phyloP scores from a whole-genome alignment of 2,329 filamentous ascomycete genomes.

The Dactylellina parvicollis region DNA sequence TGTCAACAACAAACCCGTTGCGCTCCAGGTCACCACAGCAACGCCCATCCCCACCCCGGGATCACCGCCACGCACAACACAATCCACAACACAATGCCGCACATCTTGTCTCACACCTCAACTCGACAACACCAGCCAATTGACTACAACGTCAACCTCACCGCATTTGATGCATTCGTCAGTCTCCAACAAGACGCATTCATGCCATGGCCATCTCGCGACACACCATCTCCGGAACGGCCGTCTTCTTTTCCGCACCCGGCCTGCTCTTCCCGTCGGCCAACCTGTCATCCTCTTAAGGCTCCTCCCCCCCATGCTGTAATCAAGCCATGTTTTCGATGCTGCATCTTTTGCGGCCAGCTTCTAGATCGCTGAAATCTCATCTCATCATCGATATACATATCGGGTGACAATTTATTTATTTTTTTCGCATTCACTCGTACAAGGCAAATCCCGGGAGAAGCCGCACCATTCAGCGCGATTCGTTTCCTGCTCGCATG shows the following conservation, averaged over 20 bases:
- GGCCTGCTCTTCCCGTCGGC: conserved; percentile 23
- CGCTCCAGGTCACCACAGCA: conserved; percentile 48
- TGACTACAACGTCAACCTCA: too few relatives aligned
- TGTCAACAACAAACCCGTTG: conserved; percentile 47
- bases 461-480: conserved; percentile 32
- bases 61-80: neutral
- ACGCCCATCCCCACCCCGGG: conserved; percentile 17
- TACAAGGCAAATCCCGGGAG: neutral
- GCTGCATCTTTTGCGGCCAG: conserved; percentile 3
- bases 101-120: conserved; percentile 20
- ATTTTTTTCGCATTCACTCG: conserved; percentile 32
- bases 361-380: neutral
- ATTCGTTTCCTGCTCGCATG: conserved; percentile 7
- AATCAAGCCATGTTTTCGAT: conserved; percentile 15
- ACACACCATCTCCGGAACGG: neutral
- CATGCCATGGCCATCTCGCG: neutral
- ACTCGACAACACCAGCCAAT: neutral
- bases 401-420: conserved; percentile 30
- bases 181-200: neutral
- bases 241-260: conserved; percentile 24
- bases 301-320: neutral
- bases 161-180: neutral
- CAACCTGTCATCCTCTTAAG: neutral
- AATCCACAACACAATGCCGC: conserved; percentile 1
- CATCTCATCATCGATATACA: neutral